Conservation (phyloP, 495 filamentous ascomycete species). For the Ascodesmis nigricans region DNA sequence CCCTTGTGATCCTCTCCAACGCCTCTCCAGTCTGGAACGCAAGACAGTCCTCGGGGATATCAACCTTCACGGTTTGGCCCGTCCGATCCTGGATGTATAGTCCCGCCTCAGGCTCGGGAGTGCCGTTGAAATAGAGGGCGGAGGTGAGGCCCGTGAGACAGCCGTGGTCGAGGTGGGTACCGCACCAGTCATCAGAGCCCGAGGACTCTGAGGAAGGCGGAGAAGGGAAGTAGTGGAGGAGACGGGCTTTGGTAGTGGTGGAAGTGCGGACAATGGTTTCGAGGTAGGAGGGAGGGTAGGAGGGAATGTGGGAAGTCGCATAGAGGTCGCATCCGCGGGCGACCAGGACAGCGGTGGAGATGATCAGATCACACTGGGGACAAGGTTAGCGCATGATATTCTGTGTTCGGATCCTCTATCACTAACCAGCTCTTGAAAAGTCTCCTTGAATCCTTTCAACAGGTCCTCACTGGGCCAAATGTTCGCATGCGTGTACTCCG, state of each 20-base stretch:
- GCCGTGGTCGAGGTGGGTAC: constrained; percentile 80
- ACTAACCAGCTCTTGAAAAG: constrained; percentile 41
- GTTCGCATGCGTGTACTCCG: constrained; percentile 50
- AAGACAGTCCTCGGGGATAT: constrained; percentile 72
- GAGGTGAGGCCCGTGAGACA: constrained; percentile 73
- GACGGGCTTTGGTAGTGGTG: constrained; percentile 70
- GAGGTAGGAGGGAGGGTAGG: constrained; percentile 55
- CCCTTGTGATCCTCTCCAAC: constrained; percentile 66
- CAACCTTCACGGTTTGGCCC: constrained; percentile 58
- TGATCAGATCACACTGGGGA: constrained; percentile 45
- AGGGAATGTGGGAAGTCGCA: constrained; percentile 46
- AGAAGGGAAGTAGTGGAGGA: constrained; percentile 82
- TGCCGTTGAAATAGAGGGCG: constrained; percentile 76
- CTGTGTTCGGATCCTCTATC: neutral
- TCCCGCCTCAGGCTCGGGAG: constrained; percentile 65
- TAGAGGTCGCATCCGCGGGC: constrained; percentile 73
- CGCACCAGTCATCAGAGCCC: constrained; percentile 52
- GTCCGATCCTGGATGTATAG: constrained; percentile 78
- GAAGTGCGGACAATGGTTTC: constrained; percentile 69
- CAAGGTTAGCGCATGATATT: constrained; percentile 1
- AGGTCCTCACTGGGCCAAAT: constrained; percentile 53
- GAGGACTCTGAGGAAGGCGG: constrained; percentile 21
- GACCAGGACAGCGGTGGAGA: constrained; percentile 71
- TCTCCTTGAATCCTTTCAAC: constrained; percentile 49
- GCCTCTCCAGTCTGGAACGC: constrained; percentile 94